phyloP scores from a whole-genome alignment of 2,329 filamentous ascomycete genomes.

The Talaromyces piceae region DNA sequence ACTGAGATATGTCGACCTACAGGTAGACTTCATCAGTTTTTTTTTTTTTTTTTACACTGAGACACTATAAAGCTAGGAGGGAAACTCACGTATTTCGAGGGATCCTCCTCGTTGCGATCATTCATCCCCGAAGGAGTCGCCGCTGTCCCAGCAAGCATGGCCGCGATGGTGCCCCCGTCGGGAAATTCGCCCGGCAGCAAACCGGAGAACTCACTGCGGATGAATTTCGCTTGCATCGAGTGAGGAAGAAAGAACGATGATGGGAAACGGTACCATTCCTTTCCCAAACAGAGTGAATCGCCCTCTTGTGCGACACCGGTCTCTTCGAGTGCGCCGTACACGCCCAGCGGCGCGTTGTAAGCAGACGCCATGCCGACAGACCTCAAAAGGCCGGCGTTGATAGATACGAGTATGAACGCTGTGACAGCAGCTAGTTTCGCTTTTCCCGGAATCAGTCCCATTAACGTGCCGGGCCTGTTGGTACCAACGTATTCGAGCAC shows the following conservation, averaged over 20 bases:
- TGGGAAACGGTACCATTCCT: constrained; percentile 98
- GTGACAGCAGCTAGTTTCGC: constrained; percentile 63
- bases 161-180: constrained; percentile 61
- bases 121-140: constrained; percentile 79
- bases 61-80: neutral
- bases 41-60: neutral
- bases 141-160: constrained; percentile 77
- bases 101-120: constrained; percentile 79
- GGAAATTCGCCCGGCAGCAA: constrained; percentile 85
- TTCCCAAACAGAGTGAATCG: constrained; percentile 77
- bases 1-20: constrained; percentile 61
- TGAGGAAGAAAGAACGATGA: constrained; percentile 84
- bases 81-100: constrained; percentile 67
- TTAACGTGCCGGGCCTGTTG: constrained; percentile 56
- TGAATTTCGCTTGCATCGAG: constrained; percentile 78
- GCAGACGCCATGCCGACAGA: constrained; percentile 69
- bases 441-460: constrained; percentile 64
- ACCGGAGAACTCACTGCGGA: constrained; percentile 83
- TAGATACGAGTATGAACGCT: constrained; percentile 53
- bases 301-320: constrained; percentile 50
- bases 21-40: constrained; percentile 11
- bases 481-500: constrained; percentile 68
- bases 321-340: constrained; percentile 44
- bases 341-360: constrained; percentile 73
- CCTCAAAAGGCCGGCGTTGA: constrained; percentile 62